These are phyloP conservation scores for Bruguiera sexangula DNA, from an alignment of 345 rosid genomes.

Conservation along the genomic window DNA sequence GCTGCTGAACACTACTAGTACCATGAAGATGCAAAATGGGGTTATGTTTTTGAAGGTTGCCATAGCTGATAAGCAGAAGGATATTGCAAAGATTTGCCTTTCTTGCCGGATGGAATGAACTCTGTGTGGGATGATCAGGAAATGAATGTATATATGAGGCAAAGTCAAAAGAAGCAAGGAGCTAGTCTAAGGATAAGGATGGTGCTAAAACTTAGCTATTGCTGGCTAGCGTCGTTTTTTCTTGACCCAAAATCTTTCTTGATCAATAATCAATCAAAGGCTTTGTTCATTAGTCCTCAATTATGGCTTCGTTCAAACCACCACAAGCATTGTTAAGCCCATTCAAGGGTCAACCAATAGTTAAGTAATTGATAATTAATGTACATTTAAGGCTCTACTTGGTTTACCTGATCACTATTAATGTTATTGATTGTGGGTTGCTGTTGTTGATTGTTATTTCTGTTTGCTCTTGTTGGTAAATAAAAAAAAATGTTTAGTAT, in stretches of 20 bases:
- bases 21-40: neutral
- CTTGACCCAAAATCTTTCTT: conserved; percentile 2
- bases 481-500: too few relatives aligned
- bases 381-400: too few relatives aligned
- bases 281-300: neutral
- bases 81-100: neutral
- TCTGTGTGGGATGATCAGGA: too few relatives aligned
- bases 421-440: too few relatives aligned
- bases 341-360: too few relatives aligned
- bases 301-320: neutral
- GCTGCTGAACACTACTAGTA: neutral
- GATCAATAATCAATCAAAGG: neutral
- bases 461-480: too few relatives aligned
- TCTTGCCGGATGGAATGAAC: too few relatives aligned
- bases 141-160: neutral
- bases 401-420: too few relatives aligned
- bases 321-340: neutral
- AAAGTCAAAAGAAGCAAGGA: neutral
- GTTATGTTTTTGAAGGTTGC: neutral
- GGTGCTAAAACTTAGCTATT: neutral
- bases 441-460: too few relatives aligned
- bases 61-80: neutral
- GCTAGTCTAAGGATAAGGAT: neutral
- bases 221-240: neutral
- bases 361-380: too few relatives aligned